These are phyloP conservation scores for Gillenia trifoliata DNA, from an alignment of 306 rosid species.

Conservation along the genomic window DNA sequence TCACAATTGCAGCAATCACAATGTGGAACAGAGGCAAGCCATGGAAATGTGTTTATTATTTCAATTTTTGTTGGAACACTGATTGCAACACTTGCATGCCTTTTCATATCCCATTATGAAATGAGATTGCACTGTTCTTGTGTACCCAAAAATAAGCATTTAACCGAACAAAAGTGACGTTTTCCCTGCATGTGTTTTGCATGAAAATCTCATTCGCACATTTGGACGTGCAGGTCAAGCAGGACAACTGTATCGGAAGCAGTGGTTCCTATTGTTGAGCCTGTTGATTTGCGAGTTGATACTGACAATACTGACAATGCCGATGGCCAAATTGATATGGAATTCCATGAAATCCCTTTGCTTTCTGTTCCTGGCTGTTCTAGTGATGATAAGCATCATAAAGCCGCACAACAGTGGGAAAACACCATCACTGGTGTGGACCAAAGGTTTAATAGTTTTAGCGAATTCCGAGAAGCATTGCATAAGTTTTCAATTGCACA, in stretches of 20 bases:
- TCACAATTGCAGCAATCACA: slow-evolving; percentile 13
- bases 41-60: background rate
- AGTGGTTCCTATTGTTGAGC: slow-evolving; percentile 52
- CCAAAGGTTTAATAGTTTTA: slow-evolving; percentile 87
- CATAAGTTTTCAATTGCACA: slow-evolving; percentile 95
- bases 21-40: slow-evolving; percentile 10
- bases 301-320: slow-evolving; percentile 29
- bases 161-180: background rate
- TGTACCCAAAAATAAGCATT: slow-evolving; percentile 9
- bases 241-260: slow-evolving; percentile 89
- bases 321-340: slow-evolving; percentile 35
- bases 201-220: slow-evolving; percentile 14
- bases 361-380: slow-evolving; percentile 35
- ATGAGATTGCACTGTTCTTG: slow-evolving; percentile 2
- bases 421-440: slow-evolving; percentile 91
- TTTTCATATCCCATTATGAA: slow-evolving; percentile 6
- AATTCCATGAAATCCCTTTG: slow-evolving; percentile 39
- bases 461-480: slow-evolving; percentile 90
- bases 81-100: background rate
- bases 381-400: slow-evolving; percentile 51
- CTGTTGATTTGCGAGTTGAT: slow-evolving; percentile 35
- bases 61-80: background rate
- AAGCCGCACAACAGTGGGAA: slow-evolving; percentile 95
- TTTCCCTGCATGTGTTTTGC: slow-evolving; percentile 12
- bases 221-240: slow-evolving; percentile 67